A percentile compares a stretch with the other conserved stretches of the same genome.
Evolutionary conservation across 345 rosid genomes (phyloP).

Genomic region (Diplotaxis tenuifolia): DNA sequence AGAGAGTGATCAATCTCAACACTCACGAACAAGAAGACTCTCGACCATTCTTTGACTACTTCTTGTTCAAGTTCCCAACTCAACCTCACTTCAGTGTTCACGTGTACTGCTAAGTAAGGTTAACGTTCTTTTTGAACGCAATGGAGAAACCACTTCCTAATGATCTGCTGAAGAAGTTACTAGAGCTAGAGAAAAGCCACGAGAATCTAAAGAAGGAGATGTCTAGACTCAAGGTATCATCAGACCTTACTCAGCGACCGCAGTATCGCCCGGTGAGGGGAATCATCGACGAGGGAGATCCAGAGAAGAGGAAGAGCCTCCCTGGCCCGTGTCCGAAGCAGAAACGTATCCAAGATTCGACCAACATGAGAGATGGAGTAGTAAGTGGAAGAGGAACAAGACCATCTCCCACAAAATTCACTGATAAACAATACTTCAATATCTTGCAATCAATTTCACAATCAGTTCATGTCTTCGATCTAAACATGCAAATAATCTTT

Average conservation of each 20-base stretch:
- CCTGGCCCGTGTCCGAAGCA: slow-evolving; percentile 48
- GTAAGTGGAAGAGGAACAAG: slow-evolving; percentile 25
- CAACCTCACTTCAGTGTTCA: no score
- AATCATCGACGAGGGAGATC: slow-evolving; percentile 36
- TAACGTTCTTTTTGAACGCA: not conserved
- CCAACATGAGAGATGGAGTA: slow-evolving; percentile 30
- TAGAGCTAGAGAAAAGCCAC: slow-evolving; percentile 73
- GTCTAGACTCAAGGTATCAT: slow-evolving; percentile 58
- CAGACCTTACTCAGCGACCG: not conserved
- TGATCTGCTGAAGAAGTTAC: slow-evolving; percentile 72
- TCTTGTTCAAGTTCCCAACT: not conserved
- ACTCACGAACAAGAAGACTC: no score
- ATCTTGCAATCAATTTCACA: slow-evolving; percentile 95
- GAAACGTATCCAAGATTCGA: slow-evolving; percentile 43
- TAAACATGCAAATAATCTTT: slow-evolving; percentile 58
- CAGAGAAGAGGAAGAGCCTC: slow-evolving; percentile 51
- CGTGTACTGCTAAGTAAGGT: not conserved
- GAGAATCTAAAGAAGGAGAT: slow-evolving; percentile 66
- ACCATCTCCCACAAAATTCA: slow-evolving; percentile 58
- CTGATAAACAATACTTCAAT: slow-evolving; percentile 69
- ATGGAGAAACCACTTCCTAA: slow-evolving; percentile 63
- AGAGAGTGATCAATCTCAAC: no score
- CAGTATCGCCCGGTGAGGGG: slow-evolving; percentile 47
- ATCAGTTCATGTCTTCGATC: slow-evolving; percentile 76
- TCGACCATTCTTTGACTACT: no score